A percentile compares a stretch with the other conserved stretches of the same genome.
Conservation (phyloP, 2,329 filamentous ascomycete species). For the Epichloe scottii region DNA sequence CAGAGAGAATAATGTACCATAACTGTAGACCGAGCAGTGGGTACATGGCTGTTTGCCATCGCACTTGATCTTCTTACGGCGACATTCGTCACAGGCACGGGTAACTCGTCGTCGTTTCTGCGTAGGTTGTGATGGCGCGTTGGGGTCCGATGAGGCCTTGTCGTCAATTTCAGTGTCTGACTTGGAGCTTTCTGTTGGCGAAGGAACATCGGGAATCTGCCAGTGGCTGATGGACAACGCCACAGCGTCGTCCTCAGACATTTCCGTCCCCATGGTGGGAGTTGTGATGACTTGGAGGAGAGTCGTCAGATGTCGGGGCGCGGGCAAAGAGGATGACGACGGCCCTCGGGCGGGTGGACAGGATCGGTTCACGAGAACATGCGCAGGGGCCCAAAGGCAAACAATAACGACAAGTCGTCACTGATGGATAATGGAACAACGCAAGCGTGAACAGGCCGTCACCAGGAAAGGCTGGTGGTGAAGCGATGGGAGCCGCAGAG, state of each 20-base stretch:
- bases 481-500: background rate
- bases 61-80: conserved; percentile 79
- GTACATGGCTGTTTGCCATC: conserved; percentile 83
- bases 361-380: conserved; percentile 6
- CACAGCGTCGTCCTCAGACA: conserved; percentile 32
- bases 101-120: conserved; percentile 71
- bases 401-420: background rate
- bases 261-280: conserved; percentile 23
- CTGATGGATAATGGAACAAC: background rate
- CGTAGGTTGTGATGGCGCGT: conserved; percentile 40
- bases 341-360: conserved; percentile 5
- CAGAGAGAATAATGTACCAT: conserved; percentile 50
- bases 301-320: background rate
- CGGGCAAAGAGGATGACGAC: background rate
- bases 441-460: background rate
- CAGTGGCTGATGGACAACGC: conserved; percentile 22
- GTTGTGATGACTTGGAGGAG: background rate
- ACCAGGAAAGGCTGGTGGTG: background rate
- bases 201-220: conserved; percentile 24
- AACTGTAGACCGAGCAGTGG: conserved; percentile 96
- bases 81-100: conserved; percentile 70
- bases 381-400: background rate
- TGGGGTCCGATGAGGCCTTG: conserved; percentile 17
- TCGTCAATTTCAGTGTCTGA: conserved; percentile 29
- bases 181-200: conserved; percentile 30